phyloP scores from a whole-genome alignment of 441 rosid species.

The Erodium trifolium region DNA sequence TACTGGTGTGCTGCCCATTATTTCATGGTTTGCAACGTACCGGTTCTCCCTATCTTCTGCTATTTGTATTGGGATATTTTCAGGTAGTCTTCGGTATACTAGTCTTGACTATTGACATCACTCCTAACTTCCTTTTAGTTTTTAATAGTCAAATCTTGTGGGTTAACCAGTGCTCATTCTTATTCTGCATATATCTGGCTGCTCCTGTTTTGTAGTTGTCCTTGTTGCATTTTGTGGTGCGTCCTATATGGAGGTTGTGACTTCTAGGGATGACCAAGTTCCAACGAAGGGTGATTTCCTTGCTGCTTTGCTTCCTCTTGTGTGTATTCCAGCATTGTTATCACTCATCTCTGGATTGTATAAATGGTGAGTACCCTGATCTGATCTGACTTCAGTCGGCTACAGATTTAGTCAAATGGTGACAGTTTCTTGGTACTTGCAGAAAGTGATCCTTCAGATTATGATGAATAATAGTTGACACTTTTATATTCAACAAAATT shows the following conservation, averaged over 20 bases:
- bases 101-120: conserved; percentile 9
- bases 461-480: conserved; percentile 14
- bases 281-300: conserved; percentile 93
- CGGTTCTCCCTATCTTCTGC: conserved; percentile 95
- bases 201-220: conserved; percentile 54
- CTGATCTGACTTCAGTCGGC: conserved; percentile 21
- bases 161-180: neutral
- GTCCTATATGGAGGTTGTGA: conserved; percentile 86
- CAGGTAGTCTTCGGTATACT: conserved; percentile 47
- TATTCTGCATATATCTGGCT: conserved; percentile 18
- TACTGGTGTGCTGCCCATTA: conserved; percentile 88
- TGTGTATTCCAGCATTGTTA: conserved; percentile 88
- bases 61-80: conserved; percentile 66
- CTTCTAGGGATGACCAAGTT: conserved; percentile 78
- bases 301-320: conserved; percentile 95
- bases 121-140: neutral
- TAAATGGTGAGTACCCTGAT: conserved; percentile 62
- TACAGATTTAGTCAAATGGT: conserved; percentile 15
- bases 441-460: conserved; percentile 11
- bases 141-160: neutral
- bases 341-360: conserved; percentile 89
- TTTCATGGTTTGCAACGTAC: conserved; percentile 97
- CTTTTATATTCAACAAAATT: conserved; percentile 16
- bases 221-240: conserved; percentile 91
- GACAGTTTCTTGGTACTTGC: conserved; percentile 13